These are phyloP conservation scores for Westerdykella aurantiaca DNA, from an alignment of 2,329 filamentous ascomycete genomes.

Conservation along the genomic window DNA sequence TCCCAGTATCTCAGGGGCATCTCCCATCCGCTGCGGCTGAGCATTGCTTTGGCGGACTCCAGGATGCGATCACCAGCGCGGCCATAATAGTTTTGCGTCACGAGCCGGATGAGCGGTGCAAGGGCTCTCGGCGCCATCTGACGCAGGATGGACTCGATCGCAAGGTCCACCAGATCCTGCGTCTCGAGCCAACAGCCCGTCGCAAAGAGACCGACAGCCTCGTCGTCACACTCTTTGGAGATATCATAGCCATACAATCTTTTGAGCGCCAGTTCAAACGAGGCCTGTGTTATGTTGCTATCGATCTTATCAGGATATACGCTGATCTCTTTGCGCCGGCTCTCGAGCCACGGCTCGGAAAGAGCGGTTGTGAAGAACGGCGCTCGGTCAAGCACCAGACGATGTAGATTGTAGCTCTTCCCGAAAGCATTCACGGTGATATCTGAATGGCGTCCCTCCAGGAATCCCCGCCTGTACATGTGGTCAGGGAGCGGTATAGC, in stretches of 20 bases:
- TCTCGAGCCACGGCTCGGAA: slow-evolving; percentile 53
- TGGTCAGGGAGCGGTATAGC: slow-evolving; percentile 45
- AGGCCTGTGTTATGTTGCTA: slow-evolving; percentile 46
- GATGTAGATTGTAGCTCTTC: slow-evolving; percentile 48
- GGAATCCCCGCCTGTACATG: slow-evolving; percentile 48
- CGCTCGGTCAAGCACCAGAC: slow-evolving; percentile 51
- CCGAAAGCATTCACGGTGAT: slow-evolving; percentile 51
- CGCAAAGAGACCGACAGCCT: slow-evolving; percentile 52
- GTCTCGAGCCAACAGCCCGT: slow-evolving; percentile 55
- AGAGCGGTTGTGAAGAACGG: slow-evolving; percentile 52
- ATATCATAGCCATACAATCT: slow-evolving; percentile 49
- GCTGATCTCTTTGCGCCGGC: slow-evolving; percentile 47
- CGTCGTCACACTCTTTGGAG: slow-evolving; percentile 45
- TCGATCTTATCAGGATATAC: slow-evolving; percentile 52
- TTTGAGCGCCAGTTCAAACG: slow-evolving; percentile 52
- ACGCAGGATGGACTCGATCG: slow-evolving; percentile 50
- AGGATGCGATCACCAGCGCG: slow-evolving; percentile 51
- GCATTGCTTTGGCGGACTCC: slow-evolving; percentile 53
- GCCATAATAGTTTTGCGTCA: slow-evolving; percentile 53
- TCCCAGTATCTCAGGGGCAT: slow-evolving; percentile 53
- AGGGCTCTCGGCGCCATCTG: slow-evolving; percentile 50
- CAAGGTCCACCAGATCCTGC: slow-evolving; percentile 50
- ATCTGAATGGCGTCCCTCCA: slow-evolving; percentile 50
- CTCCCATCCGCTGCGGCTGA: slow-evolving; percentile 52
- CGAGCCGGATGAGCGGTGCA: slow-evolving; percentile 47